phyloP scores from a whole-genome alignment of 1,139 yeast species.

The Scheffersomyces insectosa region DNA sequence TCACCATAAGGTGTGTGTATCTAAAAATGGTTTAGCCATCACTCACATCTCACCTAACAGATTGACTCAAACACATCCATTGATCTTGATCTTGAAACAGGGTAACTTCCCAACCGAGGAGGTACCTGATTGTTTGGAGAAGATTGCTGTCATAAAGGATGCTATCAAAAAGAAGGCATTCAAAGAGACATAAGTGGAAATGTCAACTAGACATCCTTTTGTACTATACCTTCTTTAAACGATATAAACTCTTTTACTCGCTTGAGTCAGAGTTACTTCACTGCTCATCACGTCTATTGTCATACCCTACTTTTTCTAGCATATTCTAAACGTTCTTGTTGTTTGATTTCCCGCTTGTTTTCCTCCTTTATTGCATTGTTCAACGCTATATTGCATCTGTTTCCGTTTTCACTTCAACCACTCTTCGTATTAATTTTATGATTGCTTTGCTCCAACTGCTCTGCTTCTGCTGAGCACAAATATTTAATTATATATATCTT shows the following conservation, averaged over 20 bases:
- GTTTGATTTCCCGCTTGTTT: too few species aligned
- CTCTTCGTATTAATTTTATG: conserved; percentile 1
- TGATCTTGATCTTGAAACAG: conserved; percentile 58
- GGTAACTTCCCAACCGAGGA: conserved; percentile 60
- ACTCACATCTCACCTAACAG: conserved; percentile 83
- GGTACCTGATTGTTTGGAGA: conserved; percentile 54
- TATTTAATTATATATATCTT: too few species aligned
- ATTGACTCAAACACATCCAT: conserved; percentile 67
- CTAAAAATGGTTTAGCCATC: conserved; percentile 71
- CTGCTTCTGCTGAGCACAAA: too few species aligned
- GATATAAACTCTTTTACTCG: background rate
- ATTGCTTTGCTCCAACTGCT: too few species aligned
- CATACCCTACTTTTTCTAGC: too few species aligned
- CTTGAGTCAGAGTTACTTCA: too few species aligned
- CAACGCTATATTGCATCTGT: background rate
- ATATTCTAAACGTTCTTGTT: too few species aligned
- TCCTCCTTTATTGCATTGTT: too few species aligned
- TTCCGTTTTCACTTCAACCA: background rate
- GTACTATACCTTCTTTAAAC: too few species aligned
- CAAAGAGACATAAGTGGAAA: conserved; percentile 19
- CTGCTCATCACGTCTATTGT: too few species aligned
- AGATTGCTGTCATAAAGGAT: conserved; percentile 37
- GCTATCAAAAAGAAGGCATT: conserved; percentile 46
- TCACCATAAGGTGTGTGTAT: conserved; percentile 83
- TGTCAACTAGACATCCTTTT: too few species aligned